Conservation (phyloP, 768 basidiomycete species). For the Naematelia aurantialba region DNA sequence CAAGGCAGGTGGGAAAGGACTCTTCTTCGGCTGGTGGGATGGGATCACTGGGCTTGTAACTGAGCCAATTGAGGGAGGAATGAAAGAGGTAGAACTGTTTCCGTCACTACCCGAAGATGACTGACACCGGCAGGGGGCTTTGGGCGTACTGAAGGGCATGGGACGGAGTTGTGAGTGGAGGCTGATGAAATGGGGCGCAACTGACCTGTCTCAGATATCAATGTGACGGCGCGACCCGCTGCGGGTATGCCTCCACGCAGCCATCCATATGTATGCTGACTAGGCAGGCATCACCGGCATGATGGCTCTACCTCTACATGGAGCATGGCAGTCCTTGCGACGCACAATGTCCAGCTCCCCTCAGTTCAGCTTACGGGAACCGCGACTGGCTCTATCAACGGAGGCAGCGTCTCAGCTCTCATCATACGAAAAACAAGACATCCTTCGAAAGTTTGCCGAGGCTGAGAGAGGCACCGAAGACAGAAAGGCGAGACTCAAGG, state of each 20-base stretch:
- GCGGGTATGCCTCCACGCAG: conserved; percentile 15
- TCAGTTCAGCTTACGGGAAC: conserved; percentile 24
- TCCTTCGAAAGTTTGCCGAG: conserved; percentile 14
- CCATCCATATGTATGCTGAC: background rate
- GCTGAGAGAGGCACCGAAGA: conserved; percentile 13
- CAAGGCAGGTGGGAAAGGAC: conserved; percentile 55
- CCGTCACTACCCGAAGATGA: background rate
- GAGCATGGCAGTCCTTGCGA: conserved; percentile 30
- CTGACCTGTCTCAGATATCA: conserved; percentile 40
- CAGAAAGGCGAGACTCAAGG: conserved; percentile 16
- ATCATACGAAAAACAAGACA: conserved; percentile 9
- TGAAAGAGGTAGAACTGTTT: conserved; percentile 50
- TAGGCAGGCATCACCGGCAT: conserved; percentile 30
- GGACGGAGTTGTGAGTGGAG: conserved; percentile 48
- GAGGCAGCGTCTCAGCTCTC: conserved; percentile 6
- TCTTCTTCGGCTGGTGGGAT: conserved; percentile 52
- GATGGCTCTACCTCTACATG: conserved; percentile 37
- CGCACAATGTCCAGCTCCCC: conserved; percentile 22
- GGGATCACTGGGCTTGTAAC: conserved; percentile 53
- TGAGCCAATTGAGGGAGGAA: conserved; percentile 52
- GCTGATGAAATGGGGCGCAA: background rate
- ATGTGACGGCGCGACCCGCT: conserved; percentile 49
- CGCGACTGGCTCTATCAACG: conserved; percentile 19
- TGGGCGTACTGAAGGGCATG: conserved; percentile 51
- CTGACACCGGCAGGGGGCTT: conserved; percentile 44